Base-by-base conservation (phyloP, 768 basidiomycete species). In the Trametes gibbosa region DNA sequence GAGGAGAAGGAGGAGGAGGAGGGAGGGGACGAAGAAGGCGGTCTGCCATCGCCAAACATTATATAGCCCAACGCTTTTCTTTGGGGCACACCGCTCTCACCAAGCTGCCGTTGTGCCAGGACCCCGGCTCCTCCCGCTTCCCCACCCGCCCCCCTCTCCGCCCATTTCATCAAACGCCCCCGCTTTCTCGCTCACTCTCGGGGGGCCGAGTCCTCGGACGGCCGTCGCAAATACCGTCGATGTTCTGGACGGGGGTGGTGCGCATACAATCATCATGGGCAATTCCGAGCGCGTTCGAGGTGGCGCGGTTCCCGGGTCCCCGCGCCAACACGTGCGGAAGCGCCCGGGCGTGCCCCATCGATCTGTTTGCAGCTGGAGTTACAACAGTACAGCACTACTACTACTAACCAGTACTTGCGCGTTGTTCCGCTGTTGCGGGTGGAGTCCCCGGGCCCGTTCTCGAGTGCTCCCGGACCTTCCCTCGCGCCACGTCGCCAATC, bases 1-100 rank as follows among this genome's bases (percentile, higher is more conserved):
- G 57, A 50, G 50, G 56, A 56, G 50, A 56, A 62, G 61, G 58
- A 47, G 39, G 56, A 47, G 64, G 56, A 53, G 62, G 58, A 42
- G 53, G 62, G 49, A 24, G 29, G 29, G 29, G 5, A 10, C 29
- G 29, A n/a, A n/a, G 48, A 19, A 32, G 27, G 3, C 42, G 19
- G 32, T 2, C 34, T 17, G 27, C 48, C 53, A 29, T 57, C 46
- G 29, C 29, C 32, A 56, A 56, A 32, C 40, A 45, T 63, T 59
- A 56, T 59, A 63, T 59, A 63, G 48, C 35, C 48, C 48, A 21
- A 23, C 19, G 19, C 61, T 47, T 62, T 62, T 50, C 61, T 50
- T 62, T 62, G 61, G 61, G 61, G 56, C 29, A 53, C 24, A 9
- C 19, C 9, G 25, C 42, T 61, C 54, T 53, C 60, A 52, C 54